These are phyloP conservation scores for Hyphopichia homilentoma DNA, from an alignment of 805 yeast species.

Conservation along the genomic window DNA sequence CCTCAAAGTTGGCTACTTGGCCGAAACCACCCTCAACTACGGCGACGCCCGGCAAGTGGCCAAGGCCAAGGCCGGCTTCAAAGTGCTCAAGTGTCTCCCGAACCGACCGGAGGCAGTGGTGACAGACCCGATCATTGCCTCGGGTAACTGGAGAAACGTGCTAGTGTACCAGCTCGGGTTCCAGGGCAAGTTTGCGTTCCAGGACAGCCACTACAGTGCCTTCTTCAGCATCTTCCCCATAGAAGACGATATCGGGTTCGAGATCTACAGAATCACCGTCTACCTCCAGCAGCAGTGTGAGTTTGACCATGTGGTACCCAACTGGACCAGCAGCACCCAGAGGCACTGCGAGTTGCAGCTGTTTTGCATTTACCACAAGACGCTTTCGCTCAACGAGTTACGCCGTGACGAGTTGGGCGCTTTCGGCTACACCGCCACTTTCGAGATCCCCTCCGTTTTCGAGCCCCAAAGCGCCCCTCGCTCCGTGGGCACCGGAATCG, in stretches of 20 bases:
- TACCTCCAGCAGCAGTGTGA: slow-evolving; percentile 8
- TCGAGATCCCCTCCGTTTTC: too few species aligned
- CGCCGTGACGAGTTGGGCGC: not conserved
- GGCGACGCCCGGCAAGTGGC: not conserved
- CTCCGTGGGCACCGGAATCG: too few species aligned
- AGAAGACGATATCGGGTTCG: slow-evolving; percentile 4
- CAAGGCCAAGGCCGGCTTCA: slow-evolving; percentile 2
- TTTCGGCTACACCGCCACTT: not conserved
- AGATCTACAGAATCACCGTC: slow-evolving; percentile 7
- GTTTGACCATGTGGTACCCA: slow-evolving; percentile 3
- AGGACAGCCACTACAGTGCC: slow-evolving; percentile 5
- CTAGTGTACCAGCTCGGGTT: slow-evolving; percentile 13
- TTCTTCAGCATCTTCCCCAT: slow-evolving; percentile 9
- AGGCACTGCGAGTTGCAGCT: too few species aligned
- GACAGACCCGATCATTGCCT: slow-evolving; percentile 9
- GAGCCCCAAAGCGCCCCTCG: too few species aligned
- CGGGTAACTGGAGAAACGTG: slow-evolving; percentile 16
- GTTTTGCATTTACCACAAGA: too few species aligned
- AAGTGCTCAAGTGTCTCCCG: slow-evolving; percentile 6
- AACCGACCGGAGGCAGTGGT: slow-evolving; percentile 1
- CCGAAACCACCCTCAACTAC: slow-evolving; percentile 4
- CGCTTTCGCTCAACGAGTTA: too few species aligned
- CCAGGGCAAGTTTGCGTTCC: slow-evolving; percentile 13
- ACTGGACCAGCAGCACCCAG: too few species aligned
- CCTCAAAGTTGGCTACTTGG: slow-evolving; percentile 4